Evolutionary conservation across 2,329 filamentous ascomycete species (phyloP).

Genomic region (Colletotrichum sp.): DNA sequence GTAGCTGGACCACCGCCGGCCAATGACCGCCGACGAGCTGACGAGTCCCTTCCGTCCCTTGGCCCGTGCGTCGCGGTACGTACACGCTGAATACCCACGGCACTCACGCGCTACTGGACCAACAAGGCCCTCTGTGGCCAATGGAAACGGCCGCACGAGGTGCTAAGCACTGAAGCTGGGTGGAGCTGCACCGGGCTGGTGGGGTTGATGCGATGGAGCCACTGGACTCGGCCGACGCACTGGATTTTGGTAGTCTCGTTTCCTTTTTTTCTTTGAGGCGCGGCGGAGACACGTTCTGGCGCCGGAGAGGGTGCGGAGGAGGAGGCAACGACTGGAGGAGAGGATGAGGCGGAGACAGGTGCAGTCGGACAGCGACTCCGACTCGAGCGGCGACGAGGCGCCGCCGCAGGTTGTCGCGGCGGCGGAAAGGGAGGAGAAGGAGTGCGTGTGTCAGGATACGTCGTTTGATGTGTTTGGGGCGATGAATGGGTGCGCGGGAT

Average conservation of each 20-base stretch:
- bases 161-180: not conserved
- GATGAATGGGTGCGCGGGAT: not conserved
- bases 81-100: not conserved
- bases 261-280: no score
- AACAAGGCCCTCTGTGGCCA: not conserved
- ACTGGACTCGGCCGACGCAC: not conserved
- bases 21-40: slow-evolving; percentile 36
- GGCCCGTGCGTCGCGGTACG: not conserved
- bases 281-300: not conserved
- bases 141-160: not conserved
- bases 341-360: not conserved
- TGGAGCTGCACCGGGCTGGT: not conserved
- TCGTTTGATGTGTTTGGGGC: not conserved
- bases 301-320: not conserved
- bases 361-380: not conserved
- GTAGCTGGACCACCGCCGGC: not conserved
- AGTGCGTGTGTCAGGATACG: slow-evolving; percentile 4
- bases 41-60: slow-evolving; percentile 34
- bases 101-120: not conserved
- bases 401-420: not conserved
- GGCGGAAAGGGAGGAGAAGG: not conserved
- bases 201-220: not conserved
- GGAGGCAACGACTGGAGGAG: not conserved
- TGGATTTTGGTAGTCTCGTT: not conserved
- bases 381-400: not conserved